Percentiles rank a stretch among this genome's conserved stretches.
Conservation (phyloP, 805 yeast species). For the Schizosaccharomyces osmophilus region DNA sequence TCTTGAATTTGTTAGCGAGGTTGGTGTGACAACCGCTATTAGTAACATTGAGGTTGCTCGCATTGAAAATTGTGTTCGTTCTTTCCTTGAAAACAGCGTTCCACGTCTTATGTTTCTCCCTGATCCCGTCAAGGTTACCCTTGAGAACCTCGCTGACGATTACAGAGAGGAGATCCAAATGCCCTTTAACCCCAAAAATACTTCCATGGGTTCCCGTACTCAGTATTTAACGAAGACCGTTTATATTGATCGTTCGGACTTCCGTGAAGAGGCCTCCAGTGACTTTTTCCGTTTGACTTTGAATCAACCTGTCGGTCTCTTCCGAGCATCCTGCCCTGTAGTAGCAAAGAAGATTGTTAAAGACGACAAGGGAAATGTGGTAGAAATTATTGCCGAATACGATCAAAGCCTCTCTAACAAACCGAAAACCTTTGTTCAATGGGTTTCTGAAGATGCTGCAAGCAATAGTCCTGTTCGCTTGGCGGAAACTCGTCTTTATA, state of each 20-base stretch:
- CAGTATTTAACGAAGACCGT: conserved; percentile 55
- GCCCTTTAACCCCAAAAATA: conserved; percentile 74
- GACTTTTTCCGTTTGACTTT: conserved; percentile 89
- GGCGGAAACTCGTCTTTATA: conserved; percentile 63
- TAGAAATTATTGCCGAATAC: conserved; percentile 53
- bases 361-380: conserved; percentile 37
- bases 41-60: conserved; percentile 75
- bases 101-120: conserved; percentile 87
- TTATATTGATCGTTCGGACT: conserved; percentile 75
- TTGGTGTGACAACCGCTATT: conserved; percentile 88
- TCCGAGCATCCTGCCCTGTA: conserved; percentile 70
- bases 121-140: conserved; percentile 60
- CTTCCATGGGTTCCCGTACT: conserved; percentile 48
- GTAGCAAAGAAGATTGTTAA: conserved; percentile 43
- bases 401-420: conserved; percentile 28
- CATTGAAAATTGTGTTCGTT: conserved; percentile 73
- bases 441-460: conserved; percentile 58
- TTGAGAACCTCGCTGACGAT: conserved; percentile 61
- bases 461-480: conserved; percentile 39
- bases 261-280: conserved; percentile 34
- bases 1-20: conserved; percentile 69
- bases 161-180: conserved; percentile 44
- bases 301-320: conserved; percentile 78
- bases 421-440: conserved; percentile 91
- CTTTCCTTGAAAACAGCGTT: conserved; percentile 66